Evolutionary conservation across 73 alveolate species (phyloP), one percentile per base, ranked within the genome.

Genomic region (Tetrahymena elliotti): DNA sequence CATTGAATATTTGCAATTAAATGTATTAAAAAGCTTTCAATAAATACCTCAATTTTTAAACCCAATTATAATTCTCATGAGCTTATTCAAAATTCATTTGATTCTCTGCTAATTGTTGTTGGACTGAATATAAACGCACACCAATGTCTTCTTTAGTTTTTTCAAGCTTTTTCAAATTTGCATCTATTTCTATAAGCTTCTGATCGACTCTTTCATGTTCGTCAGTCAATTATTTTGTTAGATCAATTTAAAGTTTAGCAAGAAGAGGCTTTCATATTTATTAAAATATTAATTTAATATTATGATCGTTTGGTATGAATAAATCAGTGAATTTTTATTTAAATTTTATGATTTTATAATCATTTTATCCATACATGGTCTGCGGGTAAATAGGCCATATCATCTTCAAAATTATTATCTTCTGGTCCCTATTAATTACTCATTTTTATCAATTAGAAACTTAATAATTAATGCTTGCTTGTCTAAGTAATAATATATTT

Each of bases 71-170:
- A 93, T 98, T 98, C 83, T 98, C 99, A 94, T 97, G 98, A 83
- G 99, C 97, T 83, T 97, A 92, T 88, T 98, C 99, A 94, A 97
- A 98, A 38, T 97, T 98, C 96, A 97, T 94, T 93, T 98, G 96
- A 98, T 97, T 97, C 82, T 98, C 98, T 41, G 99, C 99, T 47
- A 98, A 94, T 92, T 98, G 97, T 93, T 98, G 97, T 94, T 98
- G 97, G 7, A 97, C 99, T 12, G 99, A 98, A 96, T 98, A 98
- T 24, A 98, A 96, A 88, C 98, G 97, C 31, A 98, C 99, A 96
- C 99, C 99, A 93, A 97, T 94, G 93, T 98, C 99, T 93, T 98
- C 99, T 37, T 98, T 94, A 10, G 92, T 92, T 95, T 97, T 98
- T 84, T 98, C 97, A 35, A 96, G 93, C 52, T 97, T 98, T 52